These are phyloP conservation scores for Coemansia sp. DNA, from an alignment of 192 early-diverging fungal genomes.

Conservation along the genomic window DNA sequence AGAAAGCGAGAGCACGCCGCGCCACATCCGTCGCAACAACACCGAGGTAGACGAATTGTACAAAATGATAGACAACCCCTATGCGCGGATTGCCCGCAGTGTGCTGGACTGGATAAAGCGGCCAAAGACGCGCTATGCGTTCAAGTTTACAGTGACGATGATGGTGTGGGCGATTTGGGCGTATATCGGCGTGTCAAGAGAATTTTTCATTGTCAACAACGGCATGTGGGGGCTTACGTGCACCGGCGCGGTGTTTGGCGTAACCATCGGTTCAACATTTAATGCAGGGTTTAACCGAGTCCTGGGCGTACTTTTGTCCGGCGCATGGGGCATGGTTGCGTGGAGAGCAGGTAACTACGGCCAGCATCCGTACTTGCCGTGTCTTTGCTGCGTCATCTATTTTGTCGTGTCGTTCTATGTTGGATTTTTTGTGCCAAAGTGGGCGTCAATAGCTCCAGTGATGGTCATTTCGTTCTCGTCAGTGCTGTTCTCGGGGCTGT, in stretches of 20 bases:
- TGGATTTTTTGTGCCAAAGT: constrained; percentile 22
- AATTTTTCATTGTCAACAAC: constrained; percentile 25
- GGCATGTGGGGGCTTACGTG: constrained; percentile 34
- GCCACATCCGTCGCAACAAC: not conserved
- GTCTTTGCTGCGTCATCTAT: constrained; percentile 27
- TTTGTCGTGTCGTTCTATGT: constrained; percentile 31
- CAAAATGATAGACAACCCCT: constrained; percentile 13
- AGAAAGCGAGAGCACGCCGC: not conserved
- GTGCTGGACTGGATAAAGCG: constrained; percentile 24
- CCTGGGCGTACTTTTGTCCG: constrained; percentile 16
- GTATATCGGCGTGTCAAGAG: constrained; percentile 18
- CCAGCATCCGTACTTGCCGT: constrained; percentile 13
- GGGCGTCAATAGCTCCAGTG: constrained; percentile 18
- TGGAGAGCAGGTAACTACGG: constrained; percentile 31
- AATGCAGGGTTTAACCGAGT: constrained; percentile 28
- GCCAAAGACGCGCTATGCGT: constrained; percentile 37
- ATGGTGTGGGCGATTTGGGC: constrained; percentile 46
- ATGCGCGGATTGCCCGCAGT: constrained; percentile 11
- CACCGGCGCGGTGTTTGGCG: constrained; percentile 32
- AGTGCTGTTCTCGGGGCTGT: constrained; percentile 32
- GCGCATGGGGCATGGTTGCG: constrained; percentile 41
- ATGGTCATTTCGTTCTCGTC: constrained; percentile 41
- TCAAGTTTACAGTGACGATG: constrained; percentile 43
- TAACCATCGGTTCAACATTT: constrained; percentile 40
- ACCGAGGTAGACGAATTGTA: constrained; percentile 15